Evolutionary conservation across 257 asterid species (phyloP).

Genomic region (Ligustrum vulgare): DNA sequence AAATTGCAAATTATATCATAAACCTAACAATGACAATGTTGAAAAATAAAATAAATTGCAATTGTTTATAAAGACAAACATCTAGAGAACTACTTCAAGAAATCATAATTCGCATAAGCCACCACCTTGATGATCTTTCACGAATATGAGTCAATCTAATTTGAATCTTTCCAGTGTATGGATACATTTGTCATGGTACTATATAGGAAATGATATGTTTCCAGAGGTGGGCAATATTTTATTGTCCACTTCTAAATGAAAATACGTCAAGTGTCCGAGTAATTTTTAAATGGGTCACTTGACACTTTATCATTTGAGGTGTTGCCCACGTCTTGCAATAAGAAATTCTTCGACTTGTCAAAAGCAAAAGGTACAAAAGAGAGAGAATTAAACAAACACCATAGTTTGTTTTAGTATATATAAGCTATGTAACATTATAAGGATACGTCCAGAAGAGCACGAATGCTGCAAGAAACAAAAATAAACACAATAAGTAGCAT

Average conservation of each 20-base stretch:
- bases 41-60: background rate
- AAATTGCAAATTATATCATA: no score
- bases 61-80: background rate
- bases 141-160: slow-evolving; percentile 9
- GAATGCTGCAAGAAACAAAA: slow-evolving; percentile 71
- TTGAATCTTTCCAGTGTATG: background rate
- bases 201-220: no score
- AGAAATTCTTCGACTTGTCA: background rate
- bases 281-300: no score
- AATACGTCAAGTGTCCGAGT: no score
- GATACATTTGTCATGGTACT: slow-evolving; percentile 3
- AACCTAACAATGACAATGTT: no score
- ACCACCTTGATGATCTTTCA: background rate
- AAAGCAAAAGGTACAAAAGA: background rate
- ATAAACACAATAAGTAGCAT: slow-evolving; percentile 19
- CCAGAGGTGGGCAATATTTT: no score
- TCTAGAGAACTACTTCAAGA: background rate
- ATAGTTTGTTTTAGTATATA: background rate
- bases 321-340: no score
- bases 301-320: no score
- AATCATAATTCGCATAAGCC: background rate
- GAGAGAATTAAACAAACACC: background rate
- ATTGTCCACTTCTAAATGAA: no score
- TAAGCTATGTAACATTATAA: slow-evolving; percentile 20
- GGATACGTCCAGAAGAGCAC: slow-evolving; percentile 99